These are phyloP conservation scores for Trichoderma harzianum DNA, from an alignment of 2,329 filamentous ascomycete species.

Conservation along the genomic window DNA sequence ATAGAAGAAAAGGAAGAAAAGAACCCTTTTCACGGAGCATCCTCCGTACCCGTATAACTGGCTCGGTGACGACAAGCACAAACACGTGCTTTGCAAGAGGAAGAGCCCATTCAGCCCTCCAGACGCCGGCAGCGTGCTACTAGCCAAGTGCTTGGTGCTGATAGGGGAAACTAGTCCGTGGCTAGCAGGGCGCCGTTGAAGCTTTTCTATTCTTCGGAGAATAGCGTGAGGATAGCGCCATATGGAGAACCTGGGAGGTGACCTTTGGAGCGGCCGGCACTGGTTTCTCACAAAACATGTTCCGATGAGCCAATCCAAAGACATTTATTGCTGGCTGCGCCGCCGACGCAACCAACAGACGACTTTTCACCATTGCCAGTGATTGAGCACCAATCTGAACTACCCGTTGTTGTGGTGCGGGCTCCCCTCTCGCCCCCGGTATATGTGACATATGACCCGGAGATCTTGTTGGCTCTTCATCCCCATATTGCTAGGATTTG, in stretches of 20 bases:
- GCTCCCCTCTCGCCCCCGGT: neutral
- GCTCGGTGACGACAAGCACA: neutral
- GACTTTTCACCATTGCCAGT: neutral
- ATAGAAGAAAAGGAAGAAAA: neutral
- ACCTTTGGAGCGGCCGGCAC: conserved; percentile 1
- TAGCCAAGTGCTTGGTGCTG: neutral
- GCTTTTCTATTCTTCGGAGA: conserved; percentile 7
- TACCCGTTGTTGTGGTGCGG: neutral
- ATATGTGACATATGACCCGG: conserved; percentile 16
- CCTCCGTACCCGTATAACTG: neutral
- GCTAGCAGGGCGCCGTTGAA: conserved; percentile 8
- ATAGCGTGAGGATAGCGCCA: conserved; percentile 11
- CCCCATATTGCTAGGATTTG: neutral
- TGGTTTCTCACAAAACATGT: neutral
- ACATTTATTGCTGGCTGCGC: neutral
- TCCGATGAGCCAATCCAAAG: neutral
- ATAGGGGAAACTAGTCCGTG: neutral
- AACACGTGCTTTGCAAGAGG: neutral
- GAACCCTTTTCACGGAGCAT: neutral
- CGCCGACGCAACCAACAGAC: neutral
- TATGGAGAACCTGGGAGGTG: conserved; percentile 1
- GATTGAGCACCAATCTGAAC: neutral
- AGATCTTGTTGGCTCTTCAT: conserved; percentile 15
- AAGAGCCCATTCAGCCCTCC: neutral
- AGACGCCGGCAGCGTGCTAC: neutral